Evolutionary conservation across 164 flowering plant species (phyloP).

Genomic region (Stephania yunnanensis): DNA sequence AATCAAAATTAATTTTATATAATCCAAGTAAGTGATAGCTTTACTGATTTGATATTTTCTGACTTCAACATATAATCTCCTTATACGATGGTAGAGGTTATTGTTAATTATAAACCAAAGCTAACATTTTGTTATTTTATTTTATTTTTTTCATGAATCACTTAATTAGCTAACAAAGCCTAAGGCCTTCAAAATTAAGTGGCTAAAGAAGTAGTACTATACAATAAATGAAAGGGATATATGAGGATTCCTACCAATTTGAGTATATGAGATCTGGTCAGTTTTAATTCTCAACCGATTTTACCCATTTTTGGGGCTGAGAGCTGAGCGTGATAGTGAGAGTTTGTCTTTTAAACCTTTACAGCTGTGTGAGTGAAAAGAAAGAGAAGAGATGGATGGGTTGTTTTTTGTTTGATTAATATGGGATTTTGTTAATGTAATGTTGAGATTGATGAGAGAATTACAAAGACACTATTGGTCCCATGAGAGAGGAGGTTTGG

Average conservation of each 20-base stretch:
- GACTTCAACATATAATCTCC: no score
- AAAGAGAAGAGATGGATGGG: background rate
- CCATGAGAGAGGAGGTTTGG: conserved; percentile 2
- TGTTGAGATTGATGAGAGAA: background rate
- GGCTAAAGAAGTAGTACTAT: background rate
- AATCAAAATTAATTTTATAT: no score
- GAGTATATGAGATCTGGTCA: conserved; percentile 1
- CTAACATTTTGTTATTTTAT: no score
- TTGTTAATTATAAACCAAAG: no score
- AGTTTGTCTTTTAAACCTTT: conserved; percentile 14
- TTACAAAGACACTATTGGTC: background rate
- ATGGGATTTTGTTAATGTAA: background rate
- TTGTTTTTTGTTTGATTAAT: background rate
- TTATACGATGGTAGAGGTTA: no score
- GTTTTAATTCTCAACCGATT: conserved; percentile 1
- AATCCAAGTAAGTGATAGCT: no score
- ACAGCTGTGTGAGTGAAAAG: conserved; percentile 17
- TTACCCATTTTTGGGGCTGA: background rate
- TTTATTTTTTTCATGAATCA: no score
- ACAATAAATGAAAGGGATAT: background rate
- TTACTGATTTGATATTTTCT: no score
- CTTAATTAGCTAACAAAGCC: background rate
- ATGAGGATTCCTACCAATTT: conserved; percentile 1
- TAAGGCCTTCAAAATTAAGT: background rate
- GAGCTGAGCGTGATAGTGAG: background rate